Evolutionary conservation across 495 filamentous ascomycete genomes (phyloP).

Genomic region (Daldinia bambusicola): DNA sequence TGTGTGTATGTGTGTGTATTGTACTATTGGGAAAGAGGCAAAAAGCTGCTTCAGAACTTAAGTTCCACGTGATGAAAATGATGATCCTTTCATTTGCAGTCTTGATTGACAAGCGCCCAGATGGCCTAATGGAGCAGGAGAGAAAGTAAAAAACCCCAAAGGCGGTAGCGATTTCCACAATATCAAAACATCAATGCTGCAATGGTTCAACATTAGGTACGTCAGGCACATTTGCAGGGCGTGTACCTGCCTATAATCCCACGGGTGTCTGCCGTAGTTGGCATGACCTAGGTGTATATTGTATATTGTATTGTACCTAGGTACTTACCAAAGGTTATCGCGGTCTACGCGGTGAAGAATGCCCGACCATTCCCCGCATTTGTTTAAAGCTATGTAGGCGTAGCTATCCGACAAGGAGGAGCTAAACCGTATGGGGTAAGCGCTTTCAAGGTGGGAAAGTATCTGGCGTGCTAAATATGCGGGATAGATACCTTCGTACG

Average conservation of each 20-base stretch:
- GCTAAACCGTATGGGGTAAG: constrained; percentile 23
- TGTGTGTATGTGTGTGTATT: no score
- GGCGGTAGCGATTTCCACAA: neutral
- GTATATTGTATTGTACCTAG: neutral
- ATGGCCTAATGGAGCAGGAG: constrained; percentile 1
- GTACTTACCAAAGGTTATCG: no score
- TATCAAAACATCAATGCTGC: neutral
- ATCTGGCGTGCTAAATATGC: constrained; percentile 20
- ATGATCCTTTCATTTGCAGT: constrained; percentile 19
- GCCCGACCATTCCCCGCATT: constrained; percentile 24
- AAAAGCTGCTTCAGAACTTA: no score
- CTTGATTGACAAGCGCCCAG: neutral
- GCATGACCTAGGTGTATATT: no score
- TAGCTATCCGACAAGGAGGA: neutral
- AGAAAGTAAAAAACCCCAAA: neutral
- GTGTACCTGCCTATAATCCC: no score
- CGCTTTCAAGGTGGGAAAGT: neutral
- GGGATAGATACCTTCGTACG: neutral
- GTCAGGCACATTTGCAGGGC: no score
- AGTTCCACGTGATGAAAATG: constrained; percentile 23
- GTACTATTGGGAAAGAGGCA: neutral
- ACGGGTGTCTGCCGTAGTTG: neutral
- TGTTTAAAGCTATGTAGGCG: neutral
- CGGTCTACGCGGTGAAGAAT: constrained; percentile 5
- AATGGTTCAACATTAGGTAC: neutral